Conservation (phyloP, 1,284 basidiomycete genomes). For the Ceratobasidium sp. region DNA sequence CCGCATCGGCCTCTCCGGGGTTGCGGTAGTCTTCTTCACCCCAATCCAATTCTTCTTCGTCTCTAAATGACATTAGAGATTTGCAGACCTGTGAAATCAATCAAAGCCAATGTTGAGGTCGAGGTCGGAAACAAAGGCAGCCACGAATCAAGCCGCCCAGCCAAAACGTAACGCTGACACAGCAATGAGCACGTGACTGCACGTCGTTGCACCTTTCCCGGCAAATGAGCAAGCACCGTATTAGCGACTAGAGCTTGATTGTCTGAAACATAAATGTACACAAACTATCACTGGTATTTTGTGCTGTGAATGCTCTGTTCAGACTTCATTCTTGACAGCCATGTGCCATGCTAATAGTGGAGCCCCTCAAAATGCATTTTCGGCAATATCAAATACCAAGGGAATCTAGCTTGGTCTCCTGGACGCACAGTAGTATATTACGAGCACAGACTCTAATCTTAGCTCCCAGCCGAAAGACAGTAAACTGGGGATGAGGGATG, state of each 20-base stretch:
- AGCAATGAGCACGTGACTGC: slow-evolving; percentile 9
- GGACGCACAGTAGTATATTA: no score
- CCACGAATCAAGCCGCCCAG: slow-evolving; percentile 29
- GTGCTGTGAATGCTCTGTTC: no score
- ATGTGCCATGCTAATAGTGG: no score
- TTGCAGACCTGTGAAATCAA: neutral
- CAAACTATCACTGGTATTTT: no score
- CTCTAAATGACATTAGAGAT: slow-evolving; percentile 22
- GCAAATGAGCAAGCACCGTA: neutral
- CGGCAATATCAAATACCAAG: no score
- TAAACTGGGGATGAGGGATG: no score
- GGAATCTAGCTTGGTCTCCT: no score
- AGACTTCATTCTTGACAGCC: no score
- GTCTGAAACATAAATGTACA: no score
- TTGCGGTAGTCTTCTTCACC: slow-evolving; percentile 23
- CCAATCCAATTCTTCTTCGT: slow-evolving; percentile 37
- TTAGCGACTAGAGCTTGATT: neutral
- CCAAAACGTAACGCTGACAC: slow-evolving; percentile 12
- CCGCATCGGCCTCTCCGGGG: slow-evolving; percentile 19
- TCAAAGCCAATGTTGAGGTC: neutral
- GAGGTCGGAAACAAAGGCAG: slow-evolving; percentile 34
- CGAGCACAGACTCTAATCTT: no score
- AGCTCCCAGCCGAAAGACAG: no score
- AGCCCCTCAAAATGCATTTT: no score
- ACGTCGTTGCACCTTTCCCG: neutral